phyloP scores from a whole-genome alignment of 1,284 basidiomycete genomes.

The Austroboletus niveus region DNA sequence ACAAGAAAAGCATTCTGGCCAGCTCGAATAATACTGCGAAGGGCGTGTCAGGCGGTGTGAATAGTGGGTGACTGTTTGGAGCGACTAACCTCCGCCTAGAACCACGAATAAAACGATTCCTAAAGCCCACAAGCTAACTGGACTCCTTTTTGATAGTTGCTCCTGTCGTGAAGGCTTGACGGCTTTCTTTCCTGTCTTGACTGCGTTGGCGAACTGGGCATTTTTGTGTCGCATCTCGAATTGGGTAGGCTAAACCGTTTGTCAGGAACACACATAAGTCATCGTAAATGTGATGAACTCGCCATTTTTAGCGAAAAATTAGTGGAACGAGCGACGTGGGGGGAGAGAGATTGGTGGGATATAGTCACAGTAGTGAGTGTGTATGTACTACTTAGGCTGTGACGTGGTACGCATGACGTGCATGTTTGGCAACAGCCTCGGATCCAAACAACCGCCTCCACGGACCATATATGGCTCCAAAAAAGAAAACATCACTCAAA shows the following conservation, averaged over 20 bases:
- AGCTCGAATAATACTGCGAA: slow-evolving; percentile 70
- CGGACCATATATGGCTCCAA: slow-evolving; percentile 37
- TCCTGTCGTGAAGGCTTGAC: slow-evolving; percentile 71
- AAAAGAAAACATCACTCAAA: slow-evolving; percentile 57
- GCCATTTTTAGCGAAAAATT: slow-evolving; percentile 16
- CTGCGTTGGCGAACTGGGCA: slow-evolving; percentile 70
- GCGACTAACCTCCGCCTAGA: slow-evolving; percentile 67
- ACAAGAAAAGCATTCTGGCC: slow-evolving; percentile 63
- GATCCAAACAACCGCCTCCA: slow-evolving; percentile 35
- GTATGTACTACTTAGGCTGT: neutral
- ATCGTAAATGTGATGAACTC: slow-evolving; percentile 2
- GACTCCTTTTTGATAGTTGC: slow-evolving; percentile 64
- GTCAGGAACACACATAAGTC: neutral
- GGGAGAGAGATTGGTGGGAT: neutral
- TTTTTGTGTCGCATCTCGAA: slow-evolving; percentile 80
- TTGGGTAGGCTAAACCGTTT: slow-evolving; percentile 52
- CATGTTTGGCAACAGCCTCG: slow-evolving; percentile 34
- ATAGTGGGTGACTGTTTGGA: neutral
- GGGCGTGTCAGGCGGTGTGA: slow-evolving; percentile 1
- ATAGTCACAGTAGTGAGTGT: neutral
- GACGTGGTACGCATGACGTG: slow-evolving; percentile 25
- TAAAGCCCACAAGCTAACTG: slow-evolving; percentile 68
- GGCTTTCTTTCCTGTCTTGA: slow-evolving; percentile 69
- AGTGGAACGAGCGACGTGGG: slow-evolving; percentile 15
- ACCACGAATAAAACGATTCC: slow-evolving; percentile 70